Base-by-base conservation (phyloP, 176 grass and related monocot genomes). In the Eleusine coracana region DNA sequence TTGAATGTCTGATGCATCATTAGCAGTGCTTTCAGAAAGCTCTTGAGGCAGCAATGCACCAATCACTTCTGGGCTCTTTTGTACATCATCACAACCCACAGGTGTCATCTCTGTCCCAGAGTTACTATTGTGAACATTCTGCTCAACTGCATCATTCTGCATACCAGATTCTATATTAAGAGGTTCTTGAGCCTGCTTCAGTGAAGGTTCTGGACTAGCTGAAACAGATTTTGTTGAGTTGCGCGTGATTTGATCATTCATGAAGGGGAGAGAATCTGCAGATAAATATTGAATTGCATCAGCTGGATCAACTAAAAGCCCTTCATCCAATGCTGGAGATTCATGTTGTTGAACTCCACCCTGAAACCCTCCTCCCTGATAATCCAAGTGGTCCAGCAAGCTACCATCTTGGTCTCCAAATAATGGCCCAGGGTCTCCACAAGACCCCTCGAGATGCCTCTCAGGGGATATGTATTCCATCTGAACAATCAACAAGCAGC, bases 401-500 rank as follows among this genome's bases (percentile, higher is more conserved):
- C 86, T 86, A 80, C 31, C 23, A 71, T 88, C 81, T 76, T 83
- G 61, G 71, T 88, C 85, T 48, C 49, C 76, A 80, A 86, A 88
- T 54, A 87, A 83, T 21, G 82, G 34, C 25, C 79, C 93, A 67
- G 86, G 69, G 69, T 90, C 87, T 79, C 83, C 88, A 89, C 78
- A 84, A 68, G 84, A 31, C 66, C 87, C 87, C 48, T 92, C 91
- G 27, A 89, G 73, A 73, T 49, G 84, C 80, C 84, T 89, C 41
- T 87, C 84, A 77, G 91, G 87, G 61, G 91, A 89, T 73, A 87
- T 39, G 76, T 84, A 89, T 63, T 92, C 91, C 91, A 92, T 92
- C 76, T 90, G 75, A 56, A 87, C 13, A 14, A 38, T 20, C 21
- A 82, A 59, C 10, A 69, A 89, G 55, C 10, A 90, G 51, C 29